phyloP scores from a whole-genome alignment of 1,284 basidiomycete species.

The Ganoderma lingzhi region DNA sequence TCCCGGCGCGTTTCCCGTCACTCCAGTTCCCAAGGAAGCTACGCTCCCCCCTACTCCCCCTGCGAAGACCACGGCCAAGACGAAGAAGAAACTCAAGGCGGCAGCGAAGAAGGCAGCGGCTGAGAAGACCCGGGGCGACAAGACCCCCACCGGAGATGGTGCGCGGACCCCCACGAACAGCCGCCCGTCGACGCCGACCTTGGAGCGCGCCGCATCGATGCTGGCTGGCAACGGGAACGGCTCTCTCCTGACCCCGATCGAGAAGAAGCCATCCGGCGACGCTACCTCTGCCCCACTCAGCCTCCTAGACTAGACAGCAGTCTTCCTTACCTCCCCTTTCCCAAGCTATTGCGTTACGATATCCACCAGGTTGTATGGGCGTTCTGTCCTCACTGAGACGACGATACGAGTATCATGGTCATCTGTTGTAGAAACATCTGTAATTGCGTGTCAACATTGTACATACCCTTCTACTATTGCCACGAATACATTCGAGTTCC shows the following conservation, averaged over 20 bases:
- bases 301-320: neutral
- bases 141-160: neutral
- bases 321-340: neutral
- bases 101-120: conserved; percentile 10
- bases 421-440: conserved; percentile 22
- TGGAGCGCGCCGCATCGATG: neutral
- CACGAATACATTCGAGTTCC: conserved; percentile 16
- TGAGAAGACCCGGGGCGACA: neutral
- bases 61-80: neutral
- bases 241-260: neutral
- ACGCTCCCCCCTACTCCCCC: conserved; percentile 16
- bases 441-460: conserved; percentile 18
- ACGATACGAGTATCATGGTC: conserved; percentile 15
- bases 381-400: conserved; percentile 6
- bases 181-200: neutral
- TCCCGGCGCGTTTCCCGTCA: conserved; percentile 22
- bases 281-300: neutral
- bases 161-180: conserved; percentile 5
- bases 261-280: conserved; percentile 3
- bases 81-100: neutral
- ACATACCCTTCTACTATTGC: conserved; percentile 20
- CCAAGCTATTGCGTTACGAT: neutral
- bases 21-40: conserved; percentile 6
- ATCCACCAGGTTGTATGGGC: neutral
- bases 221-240: neutral